Base-by-base conservation (phyloP, 257 asterid genomes). In the Salvia rosmarinus region DNA sequence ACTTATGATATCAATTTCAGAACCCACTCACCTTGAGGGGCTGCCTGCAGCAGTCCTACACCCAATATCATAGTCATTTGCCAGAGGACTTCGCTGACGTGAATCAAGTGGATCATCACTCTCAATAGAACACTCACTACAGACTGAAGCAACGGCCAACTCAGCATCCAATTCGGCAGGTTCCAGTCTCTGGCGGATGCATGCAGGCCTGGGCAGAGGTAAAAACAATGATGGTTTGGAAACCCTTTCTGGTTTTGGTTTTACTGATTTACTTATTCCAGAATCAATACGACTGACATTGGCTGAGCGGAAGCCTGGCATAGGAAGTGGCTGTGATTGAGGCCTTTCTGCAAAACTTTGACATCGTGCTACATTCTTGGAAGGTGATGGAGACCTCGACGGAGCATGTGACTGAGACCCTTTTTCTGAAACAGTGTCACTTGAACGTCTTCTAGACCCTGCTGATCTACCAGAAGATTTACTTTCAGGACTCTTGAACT, bases 321-420 rank as follows among this genome's bases (percentile, higher is more conserved):
- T 85, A 11, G 99, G 99, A 67, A 91, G 96, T 73, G 98, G 97
- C 78, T 91, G 98, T 34, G 97, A 86, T 64, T 56, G 76, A 72
- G 96, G 81, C 79, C 96, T 85, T 62, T 88, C 98, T 16, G 87
- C 95, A 76, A 87, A 91, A 77, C 99, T 95, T 82, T 89, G 99
- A 71, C 96, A 88, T 71, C 99, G 81, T 52, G 87, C 84, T 13
- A 89, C 95, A 75, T 85, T 82, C 81, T 95, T 91, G 44, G 98
- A 88, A 56, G 97, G 96, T 65, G 99, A 91, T 23, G 96, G 85
- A 49, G 93, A 87, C 84, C 95, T 84, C 19, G 96, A 91, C 64
- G 78, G 89, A 1, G 85, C 95, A 58, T 87, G 87, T 69, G 96
- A 91, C 67, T 79, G 83, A 59, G 93, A 78, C 58, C 96, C 95